These are phyloP conservation scores for Leishmania turanica DNA, from an alignment of 208 protist species.

Conservation along the genomic window DNA sequence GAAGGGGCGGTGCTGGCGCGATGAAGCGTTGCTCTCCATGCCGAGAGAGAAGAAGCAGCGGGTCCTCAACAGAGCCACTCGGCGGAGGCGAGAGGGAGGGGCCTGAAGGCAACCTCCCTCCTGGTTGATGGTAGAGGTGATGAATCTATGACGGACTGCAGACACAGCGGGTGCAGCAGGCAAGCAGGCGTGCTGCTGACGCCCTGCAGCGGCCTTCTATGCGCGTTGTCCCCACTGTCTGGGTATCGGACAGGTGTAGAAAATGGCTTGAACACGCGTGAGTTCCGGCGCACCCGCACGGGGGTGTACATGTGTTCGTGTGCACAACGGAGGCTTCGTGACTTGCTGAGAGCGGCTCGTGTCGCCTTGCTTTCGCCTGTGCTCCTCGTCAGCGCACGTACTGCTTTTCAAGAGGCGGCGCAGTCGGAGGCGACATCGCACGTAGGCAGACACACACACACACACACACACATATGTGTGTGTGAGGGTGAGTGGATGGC, in stretches of 20 bases:
- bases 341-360: background rate
- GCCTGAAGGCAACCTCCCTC: background rate
- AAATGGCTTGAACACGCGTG: background rate
- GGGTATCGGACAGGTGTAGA: background rate
- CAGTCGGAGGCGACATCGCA: background rate
- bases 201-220: background rate
- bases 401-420: background rate
- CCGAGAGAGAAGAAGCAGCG: background rate
- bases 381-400: background rate
- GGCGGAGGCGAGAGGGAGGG: background rate
- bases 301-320: background rate
- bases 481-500: background rate
- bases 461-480: too few species aligned
- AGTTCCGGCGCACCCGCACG: background rate
- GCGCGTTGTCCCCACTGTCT: background rate
- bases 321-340: background rate
- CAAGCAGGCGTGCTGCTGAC: background rate
- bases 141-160: background rate
- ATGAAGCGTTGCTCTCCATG: background rate
- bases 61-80: background rate
- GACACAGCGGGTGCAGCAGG: background rate
- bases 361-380: background rate
- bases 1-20: background rate
- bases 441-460: background rate
- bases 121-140: background rate